Evolutionary conservation across 2,329 filamentous ascomycete species (phyloP), one percentile per base, ranked within the genome.

Genomic region (Thermomyces lanuginosus): DNA sequence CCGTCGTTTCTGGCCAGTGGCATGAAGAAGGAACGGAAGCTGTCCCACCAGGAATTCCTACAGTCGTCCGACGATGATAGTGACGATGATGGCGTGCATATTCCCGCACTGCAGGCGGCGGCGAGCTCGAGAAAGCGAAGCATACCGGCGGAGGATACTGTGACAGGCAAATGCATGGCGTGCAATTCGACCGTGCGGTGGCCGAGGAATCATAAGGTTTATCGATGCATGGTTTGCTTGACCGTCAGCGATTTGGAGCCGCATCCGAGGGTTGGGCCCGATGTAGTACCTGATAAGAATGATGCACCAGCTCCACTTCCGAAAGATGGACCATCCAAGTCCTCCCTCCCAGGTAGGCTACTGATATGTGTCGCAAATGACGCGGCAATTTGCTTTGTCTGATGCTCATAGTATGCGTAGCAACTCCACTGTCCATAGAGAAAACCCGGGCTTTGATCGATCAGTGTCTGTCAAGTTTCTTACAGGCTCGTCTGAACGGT

Each of bases 141-240:
- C 28, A 48, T 52, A n/a, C 45, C 56, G 11, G 59, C 61, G 36
- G 69, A 64, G 38, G 70, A 80, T 38, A 69, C 76, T 42, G 60
- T 63, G 15, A 74, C 70, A 16, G 77, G 80, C 12, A 73, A 70
- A 40, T 92, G 83, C 48, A 83, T 86, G 69, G 84, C 82, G 17
- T 92, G 83, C 50, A 78, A 76, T 41, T 77, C 76, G 29, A 69
- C 73, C 30, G 75, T 91, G 37, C 67, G 76, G 30, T 92, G 82
- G 75, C 81, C 81, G 2, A 69, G 65, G 35, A 69, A 75, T 28
- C 55, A 83, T 34, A 67, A 67, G 18, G 68, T 76, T 19, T 92
- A 89, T 51, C 69, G 81, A 40, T 92, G 83, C 50, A 77, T 78
- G 21, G 76, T 80, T 29, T 92, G 83, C 49, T 58, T 79, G 42